A percentile compares a stretch with the other conserved stretches of the same genome.
These are phyloP conservation scores for Dryadomyces sulphureus DNA, from an alignment of 2,329 filamentous ascomycete species.

Conservation along the genomic window DNA sequence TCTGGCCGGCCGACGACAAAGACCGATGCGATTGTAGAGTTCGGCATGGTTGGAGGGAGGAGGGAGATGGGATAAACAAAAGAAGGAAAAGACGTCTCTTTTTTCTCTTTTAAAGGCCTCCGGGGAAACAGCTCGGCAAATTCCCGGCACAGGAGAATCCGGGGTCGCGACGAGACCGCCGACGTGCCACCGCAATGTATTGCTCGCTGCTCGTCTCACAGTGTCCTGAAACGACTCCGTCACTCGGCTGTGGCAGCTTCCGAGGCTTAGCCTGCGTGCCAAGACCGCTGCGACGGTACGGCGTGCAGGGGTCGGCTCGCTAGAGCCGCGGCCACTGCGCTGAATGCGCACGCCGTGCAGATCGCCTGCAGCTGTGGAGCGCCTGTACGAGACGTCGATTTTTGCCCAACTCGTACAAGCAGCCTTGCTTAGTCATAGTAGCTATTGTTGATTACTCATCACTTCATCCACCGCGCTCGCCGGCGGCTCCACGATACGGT, in stretches of 20 bases:
- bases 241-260: conserved; percentile 6
- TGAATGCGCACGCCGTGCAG: too few relatives aligned
- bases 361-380: too few relatives aligned
- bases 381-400: too few relatives aligned
- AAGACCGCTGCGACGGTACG: background rate
- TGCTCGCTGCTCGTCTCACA: conserved; percentile 6
- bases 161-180: background rate
- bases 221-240: conserved; percentile 2
- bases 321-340: too few relatives aligned
- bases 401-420: too few relatives aligned
- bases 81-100: background rate
- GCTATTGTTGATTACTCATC: too few relatives aligned
- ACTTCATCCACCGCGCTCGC: too few relatives aligned
- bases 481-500: background rate
- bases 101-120: too few relatives aligned
- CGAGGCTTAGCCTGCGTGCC: conserved; percentile 1
- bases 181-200: conserved; percentile 7
- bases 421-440: too few relatives aligned
- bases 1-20: conserved; percentile 9
- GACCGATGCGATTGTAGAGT: conserved; percentile 10
- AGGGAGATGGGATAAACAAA: background rate
- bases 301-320: too few relatives aligned
- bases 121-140: too few relatives aligned
- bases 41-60: conserved; percentile 8
- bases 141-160: background rate